A percentile compares a stretch with the other conserved stretches of the same genome.
phyloP scores from a whole-genome alignment of 345 rosid species.

The Arabis alpina region DNA sequence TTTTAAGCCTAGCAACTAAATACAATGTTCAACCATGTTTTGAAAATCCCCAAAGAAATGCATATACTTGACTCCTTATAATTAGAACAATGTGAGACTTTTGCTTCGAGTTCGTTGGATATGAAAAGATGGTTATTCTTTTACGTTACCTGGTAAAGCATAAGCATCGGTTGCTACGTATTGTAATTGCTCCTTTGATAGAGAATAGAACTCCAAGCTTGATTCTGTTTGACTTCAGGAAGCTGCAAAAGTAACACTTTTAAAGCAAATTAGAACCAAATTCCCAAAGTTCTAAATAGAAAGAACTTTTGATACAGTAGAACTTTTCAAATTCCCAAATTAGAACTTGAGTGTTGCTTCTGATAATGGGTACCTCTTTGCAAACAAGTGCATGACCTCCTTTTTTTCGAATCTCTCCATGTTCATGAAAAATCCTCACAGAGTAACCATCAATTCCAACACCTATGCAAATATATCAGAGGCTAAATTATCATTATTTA shows the following conservation, averaged over 20 bases:
- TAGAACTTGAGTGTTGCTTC: no score
- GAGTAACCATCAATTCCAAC: no score
- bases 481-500: no score
- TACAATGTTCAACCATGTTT: no score
- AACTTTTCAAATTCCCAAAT: neutral
- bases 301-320: neutral
- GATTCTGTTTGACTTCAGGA: slow-evolving; percentile 62
- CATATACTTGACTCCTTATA: neutral
- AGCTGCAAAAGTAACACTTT: slow-evolving; percentile 49
- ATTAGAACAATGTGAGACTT: neutral
- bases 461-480: no score
- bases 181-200: slow-evolving; percentile 60
- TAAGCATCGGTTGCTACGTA: slow-evolving; percentile 92
- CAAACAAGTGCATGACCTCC: no score
- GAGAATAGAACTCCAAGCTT: slow-evolving; percentile 58
- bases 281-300: neutral
- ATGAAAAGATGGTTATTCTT: neutral
- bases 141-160: slow-evolving; percentile 61
- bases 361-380: no score
- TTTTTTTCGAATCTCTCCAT: no score
- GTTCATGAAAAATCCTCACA: no score
- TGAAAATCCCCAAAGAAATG: no score
- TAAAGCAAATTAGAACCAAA: neutral
- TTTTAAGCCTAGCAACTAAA: no score
- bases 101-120: neutral